Evolutionary conservation across 257 asterid species (phyloP), one percentile per base, ranked within the genome.

Genomic region (Gynochthodes officinalis): DNA sequence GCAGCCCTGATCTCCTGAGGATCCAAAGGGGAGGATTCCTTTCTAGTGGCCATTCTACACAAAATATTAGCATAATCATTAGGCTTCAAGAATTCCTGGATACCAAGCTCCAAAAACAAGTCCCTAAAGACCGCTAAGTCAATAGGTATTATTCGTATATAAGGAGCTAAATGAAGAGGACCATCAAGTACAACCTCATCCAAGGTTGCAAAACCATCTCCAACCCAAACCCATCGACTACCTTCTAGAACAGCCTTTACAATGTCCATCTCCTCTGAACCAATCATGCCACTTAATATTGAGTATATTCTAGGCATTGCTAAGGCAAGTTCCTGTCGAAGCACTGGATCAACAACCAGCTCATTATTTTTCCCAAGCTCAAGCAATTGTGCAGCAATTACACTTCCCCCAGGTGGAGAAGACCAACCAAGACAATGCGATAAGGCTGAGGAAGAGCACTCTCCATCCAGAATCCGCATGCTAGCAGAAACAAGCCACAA

Each of bases 401-500:
- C 93, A 75, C 92, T 91, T 78, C 97, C 98, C 65, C 91, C 96
- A 42, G 98, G 98, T 37, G 97, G 88, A 73, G 84, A 87, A 73
- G 96, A 88, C 97, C 98, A 93, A 67, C 97, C 97, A 76, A 93
- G 93, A 71, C 80, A 91, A 76, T 80, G 73, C 76, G 98, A 88
- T 77, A 93, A 87, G 57, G 86, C 84, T 64, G 98, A 88, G 73
- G 96, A 91, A 70, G 97, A 93, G 82, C 96, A 93, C 75, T 93
- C 96, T 78, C 94, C 92, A 76, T 93, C 98, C 78, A 93, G 84
- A 81, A 93, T 91, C 68, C 98, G 88, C 98, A 93, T 89, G 80
- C 98, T 93, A 58, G 97, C 98, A 60, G 97, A 93, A 70, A 89
- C 98, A 77, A 93, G 96, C 98, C 98, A 93, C 84, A 88, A 33